A percentile compares a stretch with the other conserved stretches of the same genome.
These are phyloP conservation scores for Pisolithus microcarpus DNA, from an alignment of 768 basidiomycete species.

Conservation along the genomic window DNA sequence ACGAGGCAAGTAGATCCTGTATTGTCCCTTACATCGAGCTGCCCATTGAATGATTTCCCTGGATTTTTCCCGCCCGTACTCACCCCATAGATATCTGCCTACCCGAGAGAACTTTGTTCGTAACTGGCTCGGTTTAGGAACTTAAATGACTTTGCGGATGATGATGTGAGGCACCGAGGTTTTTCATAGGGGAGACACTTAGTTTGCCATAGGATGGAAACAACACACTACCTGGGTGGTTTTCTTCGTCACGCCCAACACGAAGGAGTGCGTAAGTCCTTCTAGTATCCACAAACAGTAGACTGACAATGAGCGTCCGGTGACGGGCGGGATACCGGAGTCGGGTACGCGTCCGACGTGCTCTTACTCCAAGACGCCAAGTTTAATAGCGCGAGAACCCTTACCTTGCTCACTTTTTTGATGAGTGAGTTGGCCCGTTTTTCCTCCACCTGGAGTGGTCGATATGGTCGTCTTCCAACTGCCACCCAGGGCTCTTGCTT, in stretches of 20 bases:
- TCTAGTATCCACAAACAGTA: not conserved
- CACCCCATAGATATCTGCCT: too few relatives aligned
- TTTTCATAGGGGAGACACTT: not conserved
- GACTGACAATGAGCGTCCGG: conserved; percentile 21
- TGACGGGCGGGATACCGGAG: conserved; percentile 52
- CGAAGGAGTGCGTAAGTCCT: conserved; percentile 20
- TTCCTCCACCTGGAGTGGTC: conserved; percentile 6
- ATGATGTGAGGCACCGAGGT: conserved; percentile 30
- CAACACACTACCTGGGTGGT: conserved; percentile 47
- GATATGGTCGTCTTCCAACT: too few relatives aligned
- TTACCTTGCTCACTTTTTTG: conserved; percentile 53
- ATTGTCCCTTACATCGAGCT: too few relatives aligned
- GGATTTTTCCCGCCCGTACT: too few relatives aligned
- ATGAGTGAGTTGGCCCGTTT: conserved; percentile 37
- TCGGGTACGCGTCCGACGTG: too few relatives aligned
- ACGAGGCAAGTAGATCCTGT: too few relatives aligned
- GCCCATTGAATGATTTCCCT: too few relatives aligned
- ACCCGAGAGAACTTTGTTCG: too few relatives aligned
- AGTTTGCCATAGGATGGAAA: conserved; percentile 21
- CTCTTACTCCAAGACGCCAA: conserved; percentile 42
- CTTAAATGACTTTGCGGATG: conserved; percentile 53
- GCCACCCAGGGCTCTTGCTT: too few relatives aligned
- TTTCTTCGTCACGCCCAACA: conserved; percentile 55
- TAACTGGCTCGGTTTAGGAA: conserved; percentile 38
- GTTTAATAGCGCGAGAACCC: conserved; percentile 49